phyloP scores from a whole-genome alignment of 768 basidiomycete species.

The Pisolithus tinctorius region DNA sequence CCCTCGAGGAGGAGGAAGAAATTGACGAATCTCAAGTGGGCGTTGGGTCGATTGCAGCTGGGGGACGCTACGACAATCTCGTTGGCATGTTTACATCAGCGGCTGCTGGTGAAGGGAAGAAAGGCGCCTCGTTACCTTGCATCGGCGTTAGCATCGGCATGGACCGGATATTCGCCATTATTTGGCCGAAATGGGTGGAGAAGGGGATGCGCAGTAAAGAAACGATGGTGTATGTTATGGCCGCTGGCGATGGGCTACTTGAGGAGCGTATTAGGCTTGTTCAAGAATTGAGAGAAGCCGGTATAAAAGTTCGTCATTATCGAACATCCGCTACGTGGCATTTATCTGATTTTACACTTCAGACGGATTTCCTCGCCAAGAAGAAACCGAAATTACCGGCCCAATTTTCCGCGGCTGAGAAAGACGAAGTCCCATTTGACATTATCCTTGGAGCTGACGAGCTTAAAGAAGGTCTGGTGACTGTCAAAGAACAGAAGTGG shows the following conservation, averaged over 20 bases:
- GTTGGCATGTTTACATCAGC: conserved; percentile 88
- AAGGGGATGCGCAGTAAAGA: conserved; percentile 78
- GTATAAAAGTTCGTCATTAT: conserved; percentile 67
- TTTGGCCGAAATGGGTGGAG: conserved; percentile 84
- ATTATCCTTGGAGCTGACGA: conserved; percentile 89
- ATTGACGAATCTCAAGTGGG: conserved; percentile 91
- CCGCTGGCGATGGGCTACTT: conserved; percentile 82
- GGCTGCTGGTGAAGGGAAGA: conserved; percentile 70
- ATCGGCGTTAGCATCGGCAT: conserved; percentile 90
- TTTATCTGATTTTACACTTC: conserved; percentile 2
- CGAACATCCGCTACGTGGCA: not conserved
- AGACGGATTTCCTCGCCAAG: conserved; percentile 93
- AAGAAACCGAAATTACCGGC: conserved; percentile 80
- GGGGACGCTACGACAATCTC: conserved; percentile 93
- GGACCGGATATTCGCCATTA: conserved; percentile 86
- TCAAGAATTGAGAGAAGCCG: conserved; percentile 73
- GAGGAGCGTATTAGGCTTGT: conserved; percentile 79
- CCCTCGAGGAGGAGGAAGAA: conserved; percentile 64
- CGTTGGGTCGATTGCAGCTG: conserved; percentile 98
- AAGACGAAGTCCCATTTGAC: conserved; percentile 88
- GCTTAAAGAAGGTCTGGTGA: conserved; percentile 74
- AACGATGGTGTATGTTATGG: conserved; percentile 92
- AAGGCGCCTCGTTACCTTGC: conserved; percentile 67
- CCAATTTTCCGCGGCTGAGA: conserved; percentile 89
- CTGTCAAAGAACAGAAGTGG: conserved; percentile 90